Evolutionary conservation across 2,329 filamentous ascomycete genomes (phyloP).

Genomic region (Rasamsonia emersonii): DNA sequence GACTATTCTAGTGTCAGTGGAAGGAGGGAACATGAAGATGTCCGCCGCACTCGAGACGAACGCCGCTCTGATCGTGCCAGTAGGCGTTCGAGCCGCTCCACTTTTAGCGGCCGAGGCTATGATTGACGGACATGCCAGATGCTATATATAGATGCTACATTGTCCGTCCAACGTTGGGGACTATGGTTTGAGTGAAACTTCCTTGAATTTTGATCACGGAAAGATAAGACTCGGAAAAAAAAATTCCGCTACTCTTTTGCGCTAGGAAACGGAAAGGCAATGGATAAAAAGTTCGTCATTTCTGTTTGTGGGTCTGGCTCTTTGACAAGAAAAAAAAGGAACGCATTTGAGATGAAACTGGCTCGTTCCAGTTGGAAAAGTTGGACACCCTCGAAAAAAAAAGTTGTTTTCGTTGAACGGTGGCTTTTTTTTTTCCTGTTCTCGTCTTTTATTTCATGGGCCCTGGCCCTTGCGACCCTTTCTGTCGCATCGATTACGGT

Average conservation of each 20-base stretch:
- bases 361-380: slow-evolving; percentile 9
- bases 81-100: slow-evolving; percentile 30
- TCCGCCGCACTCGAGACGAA: slow-evolving; percentile 24
- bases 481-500: slow-evolving; percentile 14
- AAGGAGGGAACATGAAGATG: slow-evolving; percentile 25
- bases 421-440: slow-evolving; percentile 12
- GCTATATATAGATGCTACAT: too few species aligned
- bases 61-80: slow-evolving; percentile 28
- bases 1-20: slow-evolving; percentile 24
- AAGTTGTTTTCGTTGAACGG: slow-evolving; percentile 11
- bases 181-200: too few species aligned
- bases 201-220: too few species aligned
- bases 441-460: slow-evolving; percentile 6
- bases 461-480: neutral
- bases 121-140: slow-evolving; percentile 11
- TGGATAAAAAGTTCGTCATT: slow-evolving; percentile 8
- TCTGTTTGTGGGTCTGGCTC: slow-evolving; percentile 11
- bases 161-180: too few species aligned
- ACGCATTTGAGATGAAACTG: slow-evolving; percentile 3
- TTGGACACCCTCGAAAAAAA: slow-evolving; percentile 8
- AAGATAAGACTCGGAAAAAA: neutral
- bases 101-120: slow-evolving; percentile 22
- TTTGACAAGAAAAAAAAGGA: slow-evolving; percentile 9
- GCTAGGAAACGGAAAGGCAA: slow-evolving; percentile 2
- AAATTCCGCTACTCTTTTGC: neutral